Conservation (phyloP, 305 asterid species). For the Ilex paraguariensis region DNA sequence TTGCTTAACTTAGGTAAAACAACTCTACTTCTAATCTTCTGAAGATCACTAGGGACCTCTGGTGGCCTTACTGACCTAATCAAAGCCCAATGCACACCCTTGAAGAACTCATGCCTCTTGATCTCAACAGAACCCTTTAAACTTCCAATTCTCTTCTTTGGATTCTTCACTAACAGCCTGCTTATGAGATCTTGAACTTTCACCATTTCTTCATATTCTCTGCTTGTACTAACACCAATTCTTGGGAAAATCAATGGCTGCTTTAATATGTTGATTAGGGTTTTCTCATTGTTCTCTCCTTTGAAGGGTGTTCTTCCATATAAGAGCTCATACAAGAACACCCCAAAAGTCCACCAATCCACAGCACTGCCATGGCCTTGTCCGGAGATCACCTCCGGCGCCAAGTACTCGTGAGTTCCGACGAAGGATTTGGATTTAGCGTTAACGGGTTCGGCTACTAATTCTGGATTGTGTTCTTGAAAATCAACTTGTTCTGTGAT, state of each 20-base stretch:
- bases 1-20: slow-evolving; percentile 17
- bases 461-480: slow-evolving; percentile 13
- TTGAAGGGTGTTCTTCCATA: slow-evolving; percentile 38
- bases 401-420: slow-evolving; percentile 44
- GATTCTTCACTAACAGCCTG: slow-evolving; percentile 33
- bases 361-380: slow-evolving; percentile 49
- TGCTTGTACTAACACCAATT: slow-evolving; percentile 16
- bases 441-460: slow-evolving; percentile 37
- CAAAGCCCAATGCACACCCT: slow-evolving; percentile 48
- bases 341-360: slow-evolving; percentile 52
- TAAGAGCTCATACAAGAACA: slow-evolving; percentile 33
- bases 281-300: slow-evolving; percentile 44
- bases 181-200: slow-evolving; percentile 40
- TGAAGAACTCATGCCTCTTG: slow-evolving; percentile 39
- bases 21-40: slow-evolving; percentile 15
- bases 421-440: slow-evolving; percentile 41
- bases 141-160: slow-evolving; percentile 40
- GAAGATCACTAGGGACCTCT: slow-evolving; percentile 25
- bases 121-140: slow-evolving; percentile 36
- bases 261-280: slow-evolving; percentile 35
- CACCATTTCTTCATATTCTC: slow-evolving; percentile 32
- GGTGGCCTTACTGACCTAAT: slow-evolving; percentile 44
- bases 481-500: slow-evolving; percentile 3
- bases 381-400: slow-evolving; percentile 45
- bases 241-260: slow-evolving; percentile 32